phyloP scores from a whole-genome alignment of 192 early-diverging fungal genomes.

The Coemansia sp. region DNA sequence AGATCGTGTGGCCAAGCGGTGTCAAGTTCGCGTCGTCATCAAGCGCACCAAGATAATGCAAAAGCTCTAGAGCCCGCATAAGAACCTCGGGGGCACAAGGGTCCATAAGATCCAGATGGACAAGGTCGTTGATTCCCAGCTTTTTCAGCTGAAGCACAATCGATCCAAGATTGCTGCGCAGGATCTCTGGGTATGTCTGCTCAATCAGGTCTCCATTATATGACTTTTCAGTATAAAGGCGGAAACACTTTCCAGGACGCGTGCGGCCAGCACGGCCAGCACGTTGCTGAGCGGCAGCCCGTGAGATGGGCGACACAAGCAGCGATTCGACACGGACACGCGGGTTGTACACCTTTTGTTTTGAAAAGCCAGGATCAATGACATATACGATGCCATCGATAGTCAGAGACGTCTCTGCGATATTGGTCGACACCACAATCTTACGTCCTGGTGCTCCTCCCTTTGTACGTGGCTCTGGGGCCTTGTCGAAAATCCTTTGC shows the following conservation, averaged over 20 bases:
- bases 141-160: conserved; percentile 98
- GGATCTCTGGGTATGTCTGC: conserved; percentile 98
- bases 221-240: conserved; percentile 96
- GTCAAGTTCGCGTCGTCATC: conserved; percentile 96
- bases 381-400: conserved; percentile 99
- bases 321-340: conserved; percentile 95
- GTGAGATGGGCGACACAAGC: conserved; percentile 91
- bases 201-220: conserved; percentile 92
- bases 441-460: conserved; percentile 94
- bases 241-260: conserved; percentile 94
- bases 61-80: conserved; percentile 94
- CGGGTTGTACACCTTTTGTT: conserved; percentile 99
- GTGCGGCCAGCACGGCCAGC: conserved; percentile 99
- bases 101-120: conserved; percentile 99
- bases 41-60: conserved; percentile 93
- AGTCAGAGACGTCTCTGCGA: conserved; percentile 97
- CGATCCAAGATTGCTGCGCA: conserved; percentile 93
- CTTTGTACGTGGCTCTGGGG: conserved; percentile 73
- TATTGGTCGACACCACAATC: conserved; percentile 93
- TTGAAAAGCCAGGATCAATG: conserved; percentile 98
- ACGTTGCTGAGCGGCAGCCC: conserved; percentile 94
- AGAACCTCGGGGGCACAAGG: conserved; percentile 97
- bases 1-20: conserved; percentile 76
- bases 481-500: conserved; percentile 89
- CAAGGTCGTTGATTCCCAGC: conserved; percentile 94